Percentiles rank a stretch among this genome's conserved stretches.
Conservation (phyloP, 2,329 filamentous ascomycete genomes). For the Parastagonospora nodorum region DNA sequence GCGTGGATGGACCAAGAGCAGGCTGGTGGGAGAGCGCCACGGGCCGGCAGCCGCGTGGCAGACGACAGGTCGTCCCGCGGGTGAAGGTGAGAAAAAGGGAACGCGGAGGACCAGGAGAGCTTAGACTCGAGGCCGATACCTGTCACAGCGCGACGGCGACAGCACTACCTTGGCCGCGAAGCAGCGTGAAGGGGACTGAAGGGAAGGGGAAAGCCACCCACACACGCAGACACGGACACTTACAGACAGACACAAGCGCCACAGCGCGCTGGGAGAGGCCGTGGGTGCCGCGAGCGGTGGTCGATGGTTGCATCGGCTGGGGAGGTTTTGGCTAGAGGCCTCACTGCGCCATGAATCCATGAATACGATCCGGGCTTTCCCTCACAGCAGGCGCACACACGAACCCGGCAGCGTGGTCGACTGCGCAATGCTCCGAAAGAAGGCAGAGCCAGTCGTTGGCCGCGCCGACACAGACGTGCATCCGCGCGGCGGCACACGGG, state of each 20-base stretch:
- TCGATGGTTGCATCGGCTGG: slow-evolving; percentile 34
- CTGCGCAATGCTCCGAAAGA: slow-evolving; percentile 46
- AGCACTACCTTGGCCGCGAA: slow-evolving; percentile 19
- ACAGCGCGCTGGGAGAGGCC: slow-evolving; percentile 6
- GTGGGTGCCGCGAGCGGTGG: slow-evolving; percentile 22
- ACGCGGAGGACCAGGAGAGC: slow-evolving; percentile 17
- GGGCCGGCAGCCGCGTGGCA: slow-evolving; percentile 39
- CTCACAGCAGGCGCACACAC: slow-evolving; percentile 28
- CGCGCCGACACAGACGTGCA: background rate
- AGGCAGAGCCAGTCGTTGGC: slow-evolving; percentile 26
- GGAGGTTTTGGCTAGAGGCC: slow-evolving; percentile 24
- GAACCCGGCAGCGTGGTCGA: slow-evolving; percentile 36
- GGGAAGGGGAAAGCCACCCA: background rate
- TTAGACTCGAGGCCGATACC: slow-evolving; percentile 37
- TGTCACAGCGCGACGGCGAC: slow-evolving; percentile 37
- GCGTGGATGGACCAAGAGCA: slow-evolving; percentile 25
- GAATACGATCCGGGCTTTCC: slow-evolving; percentile 28
- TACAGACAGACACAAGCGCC: slow-evolving; percentile 22
- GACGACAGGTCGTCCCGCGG: slow-evolving; percentile 30
- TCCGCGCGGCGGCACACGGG: background rate
- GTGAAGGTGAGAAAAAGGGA: slow-evolving; percentile 17
- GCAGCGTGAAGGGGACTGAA: slow-evolving; percentile 9
- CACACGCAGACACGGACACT: slow-evolving; percentile 6
- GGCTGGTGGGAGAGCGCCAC: slow-evolving; percentile 36
- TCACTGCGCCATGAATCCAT: slow-evolving; percentile 28